Evolutionary conservation across 495 filamentous ascomycete species (phyloP), one percentile per base, ranked within the genome.

Genomic region (Lasiosphaeria hispida): DNA sequence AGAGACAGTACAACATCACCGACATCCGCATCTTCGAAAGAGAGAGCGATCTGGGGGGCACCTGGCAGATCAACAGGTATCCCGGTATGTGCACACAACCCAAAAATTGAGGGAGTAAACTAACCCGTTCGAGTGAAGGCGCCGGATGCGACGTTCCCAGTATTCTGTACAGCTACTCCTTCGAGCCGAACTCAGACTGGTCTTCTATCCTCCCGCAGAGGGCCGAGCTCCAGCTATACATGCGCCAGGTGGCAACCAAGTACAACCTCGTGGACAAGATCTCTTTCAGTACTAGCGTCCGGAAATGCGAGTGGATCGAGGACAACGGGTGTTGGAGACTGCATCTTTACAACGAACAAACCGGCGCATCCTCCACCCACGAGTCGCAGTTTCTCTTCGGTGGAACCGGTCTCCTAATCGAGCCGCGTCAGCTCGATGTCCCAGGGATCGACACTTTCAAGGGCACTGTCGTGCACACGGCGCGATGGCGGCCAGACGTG

Each of bases 31-130:
- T 88, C 45, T 86, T 87, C 60, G 85, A 88, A 4, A 69, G 82
- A 35, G 81, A 85, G 53, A 74, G 79, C 0, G 83, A 82, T 1
- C 77, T 86, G 55, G 85, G 85, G 30, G 85, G 85, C 4, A 86
- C 84, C 4, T 88, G 85, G 85, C 85, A 78, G 77, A 84, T 82
- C 54, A 87, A 87, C 63, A 69, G 82, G 53, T 87, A 87, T 64
- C 85, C 85, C 8, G 48, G 35, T 51, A 13, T 14, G 48, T 4
- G 23, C 7, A n/a, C 11, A 11, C n/a, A 17, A 3, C 7, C 42
- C 2, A 17, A 10, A 17, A 7, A 18, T 17, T 1, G 10, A 17
- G 5, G 23, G 6, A n/a, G 83, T 23, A 34, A 49, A 15, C 47
- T 49, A 19, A 49, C 47, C 7, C 11, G 5, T 19, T 37, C 17